Evolutionary conservation across 441 rosid species (phyloP).

Genomic region (Populus hybrid): DNA sequence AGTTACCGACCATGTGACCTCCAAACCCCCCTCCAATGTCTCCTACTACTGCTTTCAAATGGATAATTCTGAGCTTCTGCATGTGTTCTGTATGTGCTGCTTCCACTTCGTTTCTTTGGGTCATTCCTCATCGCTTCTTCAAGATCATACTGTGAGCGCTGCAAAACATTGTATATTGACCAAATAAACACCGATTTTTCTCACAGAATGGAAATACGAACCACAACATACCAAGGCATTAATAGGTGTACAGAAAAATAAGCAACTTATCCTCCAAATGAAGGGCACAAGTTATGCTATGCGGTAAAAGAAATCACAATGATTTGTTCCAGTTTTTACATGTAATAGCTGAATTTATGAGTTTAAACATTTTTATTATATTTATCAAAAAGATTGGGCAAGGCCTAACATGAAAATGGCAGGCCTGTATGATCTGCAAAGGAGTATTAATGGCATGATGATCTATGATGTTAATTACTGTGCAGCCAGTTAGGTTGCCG

Average conservation of each 20-base stretch:
- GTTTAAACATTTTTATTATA: neutral
- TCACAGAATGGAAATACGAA: neutral
- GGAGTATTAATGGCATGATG: neutral
- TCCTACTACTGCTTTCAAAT: constrained; percentile 49
- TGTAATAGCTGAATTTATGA: neutral
- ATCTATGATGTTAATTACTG: neutral
- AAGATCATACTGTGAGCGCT: constrained; percentile 79
- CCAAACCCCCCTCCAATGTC: constrained; percentile 62
- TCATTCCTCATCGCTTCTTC: constrained; percentile 75
- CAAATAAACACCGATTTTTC: neutral
- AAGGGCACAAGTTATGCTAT: neutral
- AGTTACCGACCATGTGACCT: constrained; percentile 42
- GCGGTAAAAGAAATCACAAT: neutral
- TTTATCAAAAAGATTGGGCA: neutral
- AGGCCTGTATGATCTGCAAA: neutral
- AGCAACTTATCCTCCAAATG: neutral
- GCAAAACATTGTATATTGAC: constrained; percentile 18
- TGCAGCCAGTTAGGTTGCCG: neutral
- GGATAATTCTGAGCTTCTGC: constrained; percentile 48
- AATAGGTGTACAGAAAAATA: neutral
- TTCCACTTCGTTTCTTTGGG: constrained; percentile 59
- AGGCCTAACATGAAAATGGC: neutral
- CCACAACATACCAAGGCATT: neutral
- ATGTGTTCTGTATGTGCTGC: constrained; percentile 46
- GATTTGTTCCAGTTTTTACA: neutral